Conservation (phyloP, 2,329 filamentous ascomycete species). For the Aspergillus japonicus region DNA sequence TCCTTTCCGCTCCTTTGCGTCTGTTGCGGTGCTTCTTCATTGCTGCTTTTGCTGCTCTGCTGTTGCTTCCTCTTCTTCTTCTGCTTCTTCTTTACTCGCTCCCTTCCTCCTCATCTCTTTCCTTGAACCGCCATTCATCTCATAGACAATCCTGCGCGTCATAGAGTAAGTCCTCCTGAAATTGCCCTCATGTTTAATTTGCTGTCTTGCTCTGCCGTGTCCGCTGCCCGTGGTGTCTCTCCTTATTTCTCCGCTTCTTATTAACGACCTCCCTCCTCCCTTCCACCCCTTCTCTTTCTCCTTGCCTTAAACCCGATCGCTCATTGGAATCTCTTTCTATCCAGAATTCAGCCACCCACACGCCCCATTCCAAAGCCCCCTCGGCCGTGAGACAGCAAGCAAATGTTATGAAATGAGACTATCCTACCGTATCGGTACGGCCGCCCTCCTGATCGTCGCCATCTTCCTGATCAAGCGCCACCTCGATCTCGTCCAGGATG, state of each 20-base stretch:
- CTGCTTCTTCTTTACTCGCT: constrained; percentile 1
- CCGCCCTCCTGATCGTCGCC: constrained; percentile 31
- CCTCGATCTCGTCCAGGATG: constrained; percentile 19
- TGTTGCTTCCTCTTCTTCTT: not conserved
- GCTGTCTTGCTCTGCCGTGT: not conserved
- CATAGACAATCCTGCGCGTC: not conserved
- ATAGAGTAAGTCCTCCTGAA: not conserved
- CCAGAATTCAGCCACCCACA: constrained; percentile 1
- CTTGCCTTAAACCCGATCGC: constrained; percentile 1
- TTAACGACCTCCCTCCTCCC: constrained; percentile 4
- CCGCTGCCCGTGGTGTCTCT: not conserved
- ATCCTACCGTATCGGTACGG: constrained; percentile 28
- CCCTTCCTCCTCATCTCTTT: not conserved
- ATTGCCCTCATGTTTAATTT: not conserved
- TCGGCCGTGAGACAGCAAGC: not conserved
- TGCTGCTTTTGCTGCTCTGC: not conserved
- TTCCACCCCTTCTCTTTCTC: constrained; percentile 7
- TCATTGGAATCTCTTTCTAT: constrained; percentile 3
- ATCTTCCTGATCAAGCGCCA: constrained; percentile 31
- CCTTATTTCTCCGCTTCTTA: constrained; percentile 1
- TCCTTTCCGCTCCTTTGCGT: too few relatives aligned
- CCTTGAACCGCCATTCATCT: not conserved
- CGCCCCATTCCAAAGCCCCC: not conserved
- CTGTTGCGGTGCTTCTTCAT: not conserved
- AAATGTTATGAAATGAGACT: constrained; percentile 26